These are phyloP conservation scores for Colletotrichum brevisporum DNA, from an alignment of 2,329 filamentous ascomycete species.

Conservation along the genomic window DNA sequence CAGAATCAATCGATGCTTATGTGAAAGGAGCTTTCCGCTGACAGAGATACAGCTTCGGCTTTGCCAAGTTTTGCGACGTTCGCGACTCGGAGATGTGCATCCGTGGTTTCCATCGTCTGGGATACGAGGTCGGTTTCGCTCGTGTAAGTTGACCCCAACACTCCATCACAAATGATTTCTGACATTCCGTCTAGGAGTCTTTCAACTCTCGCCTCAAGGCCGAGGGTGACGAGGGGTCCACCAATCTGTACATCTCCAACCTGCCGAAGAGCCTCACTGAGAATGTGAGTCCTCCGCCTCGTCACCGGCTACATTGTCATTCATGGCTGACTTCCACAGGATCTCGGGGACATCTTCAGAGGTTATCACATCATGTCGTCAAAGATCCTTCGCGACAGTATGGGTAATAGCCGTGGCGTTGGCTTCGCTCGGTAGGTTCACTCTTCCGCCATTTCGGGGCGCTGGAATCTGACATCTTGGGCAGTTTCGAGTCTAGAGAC, in stretches of 20 bases:
- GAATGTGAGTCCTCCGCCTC: constrained; percentile 71
- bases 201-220: constrained; percentile 99
- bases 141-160: constrained; percentile 69
- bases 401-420: constrained; percentile 95
- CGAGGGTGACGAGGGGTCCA: constrained; percentile 89
- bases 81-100: constrained; percentile 96
- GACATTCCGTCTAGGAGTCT: constrained; percentile 78
- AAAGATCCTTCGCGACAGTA: constrained; percentile 92
- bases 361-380: constrained; percentile 90
- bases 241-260: constrained; percentile 98
- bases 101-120: constrained; percentile 91
- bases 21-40: constrained; percentile 43
- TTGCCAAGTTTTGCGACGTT: constrained; percentile 93
- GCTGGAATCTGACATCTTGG: constrained; percentile 43
- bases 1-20: constrained; percentile 37
- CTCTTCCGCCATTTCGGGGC: constrained; percentile 16
- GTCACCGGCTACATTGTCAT: neutral
- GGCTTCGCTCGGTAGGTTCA: constrained; percentile 89
- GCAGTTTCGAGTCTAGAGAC: constrained; percentile 89
- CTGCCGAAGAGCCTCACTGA: constrained; percentile 93
- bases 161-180: constrained; percentile 41
- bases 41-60: constrained; percentile 81
- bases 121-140: constrained; percentile 98
- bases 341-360: constrained; percentile 83
- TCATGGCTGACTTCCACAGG: constrained; percentile 58